phyloP scores from a whole-genome alignment of 805 yeast genomes.

The Candida lessepsii region DNA sequence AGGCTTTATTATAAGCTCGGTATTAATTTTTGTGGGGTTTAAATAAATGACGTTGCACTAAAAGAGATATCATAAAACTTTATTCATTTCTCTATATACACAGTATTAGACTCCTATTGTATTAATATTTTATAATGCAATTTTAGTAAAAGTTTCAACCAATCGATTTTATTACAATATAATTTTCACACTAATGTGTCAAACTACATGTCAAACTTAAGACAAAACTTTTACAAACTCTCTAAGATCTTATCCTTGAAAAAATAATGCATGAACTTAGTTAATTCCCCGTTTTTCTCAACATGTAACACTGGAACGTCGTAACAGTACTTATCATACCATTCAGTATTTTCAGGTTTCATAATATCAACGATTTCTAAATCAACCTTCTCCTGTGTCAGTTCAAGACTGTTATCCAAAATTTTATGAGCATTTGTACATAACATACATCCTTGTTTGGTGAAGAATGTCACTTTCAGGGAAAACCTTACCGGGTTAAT shows the following conservation, averaged over 20 bases:
- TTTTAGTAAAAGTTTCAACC: no score
- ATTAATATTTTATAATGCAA: no score
- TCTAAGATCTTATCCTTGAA: constrained; percentile 52
- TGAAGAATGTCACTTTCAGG: constrained; percentile 52
- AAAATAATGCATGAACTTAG: constrained; percentile 68
- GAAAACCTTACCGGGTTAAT: background rate
- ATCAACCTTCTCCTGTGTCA: constrained; percentile 22
- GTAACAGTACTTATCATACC: constrained; percentile 73
- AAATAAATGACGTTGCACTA: no score
- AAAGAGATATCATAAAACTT: no score
- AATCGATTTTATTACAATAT: no score
- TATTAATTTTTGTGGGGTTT: no score
- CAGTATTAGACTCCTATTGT: no score
- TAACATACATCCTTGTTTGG: constrained; percentile 66
- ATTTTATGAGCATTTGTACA: constrained; percentile 64
- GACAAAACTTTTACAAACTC: constrained; percentile 42
- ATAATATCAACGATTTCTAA: constrained; percentile 55
- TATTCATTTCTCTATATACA: no score
- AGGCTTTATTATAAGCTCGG: no score
- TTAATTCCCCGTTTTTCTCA: constrained; percentile 47
- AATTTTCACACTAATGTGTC: no score
- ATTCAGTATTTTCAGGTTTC: constrained; percentile 53
- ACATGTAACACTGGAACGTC: constrained; percentile 80
- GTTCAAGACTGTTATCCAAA: constrained; percentile 41
- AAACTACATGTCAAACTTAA: background rate